phyloP scores from a whole-genome alignment of 805 yeast species.

The Myxozyma sirexii region DNA sequence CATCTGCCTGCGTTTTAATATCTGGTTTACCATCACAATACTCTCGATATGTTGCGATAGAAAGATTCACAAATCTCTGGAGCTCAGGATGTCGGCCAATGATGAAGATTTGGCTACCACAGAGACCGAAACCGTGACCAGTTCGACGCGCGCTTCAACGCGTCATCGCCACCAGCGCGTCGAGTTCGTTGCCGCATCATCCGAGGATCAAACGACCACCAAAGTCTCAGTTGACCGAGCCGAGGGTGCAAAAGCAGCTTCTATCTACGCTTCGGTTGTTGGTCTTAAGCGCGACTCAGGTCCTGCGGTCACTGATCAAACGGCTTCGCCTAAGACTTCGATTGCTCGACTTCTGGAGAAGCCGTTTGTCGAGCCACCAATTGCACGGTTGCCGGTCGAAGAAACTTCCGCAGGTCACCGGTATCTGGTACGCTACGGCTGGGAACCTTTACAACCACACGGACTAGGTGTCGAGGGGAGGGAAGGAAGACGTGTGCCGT shows the following conservation, averaged over 20 bases:
- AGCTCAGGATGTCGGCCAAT: neutral
- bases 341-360: conserved; percentile 20
- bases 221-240: neutral
- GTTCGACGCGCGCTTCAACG: neutral
- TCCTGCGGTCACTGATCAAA: neutral
- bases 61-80: neutral
- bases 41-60: neutral
- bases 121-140: neutral
- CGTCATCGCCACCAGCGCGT: conserved; percentile 23
- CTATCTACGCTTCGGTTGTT: conserved; percentile 24
- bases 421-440: conserved; percentile 28
- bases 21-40: too few relatives aligned
- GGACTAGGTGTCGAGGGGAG: conserved; percentile 29
- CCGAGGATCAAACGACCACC: conserved; percentile 1
- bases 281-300: conserved; percentile 10
- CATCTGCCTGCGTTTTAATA: neutral
- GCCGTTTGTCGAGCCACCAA: conserved; percentile 23
- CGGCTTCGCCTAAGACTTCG: conserved; percentile 7
- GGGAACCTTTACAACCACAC: conserved; percentile 28
- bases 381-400: conserved; percentile 23
- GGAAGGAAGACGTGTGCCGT: conserved; percentile 29
- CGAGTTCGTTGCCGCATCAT: conserved; percentile 18
- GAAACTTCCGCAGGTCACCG: conserved; percentile 20
- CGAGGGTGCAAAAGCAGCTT: conserved; percentile 1
- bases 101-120: neutral